phyloP scores from a whole-genome alignment of 441 rosid genomes.

The Adansonia grandidieri region DNA sequence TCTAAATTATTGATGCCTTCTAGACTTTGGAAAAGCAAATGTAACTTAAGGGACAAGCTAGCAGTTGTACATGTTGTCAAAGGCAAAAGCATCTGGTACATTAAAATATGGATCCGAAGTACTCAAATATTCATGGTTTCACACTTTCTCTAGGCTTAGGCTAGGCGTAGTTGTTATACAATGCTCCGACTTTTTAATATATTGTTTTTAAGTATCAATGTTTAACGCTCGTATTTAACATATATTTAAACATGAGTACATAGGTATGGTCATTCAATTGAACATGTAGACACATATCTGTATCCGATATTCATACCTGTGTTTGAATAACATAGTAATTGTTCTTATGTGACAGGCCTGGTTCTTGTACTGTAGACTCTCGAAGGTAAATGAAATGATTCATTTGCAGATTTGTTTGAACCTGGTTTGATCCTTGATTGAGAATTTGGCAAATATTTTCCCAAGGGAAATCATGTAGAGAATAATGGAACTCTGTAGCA shows the following conservation, averaged over 20 bases:
- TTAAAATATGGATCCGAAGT: constrained; percentile 31
- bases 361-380: not conserved
- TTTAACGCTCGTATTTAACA: no score
- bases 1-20: constrained; percentile 38
- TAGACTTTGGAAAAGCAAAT: constrained; percentile 38
- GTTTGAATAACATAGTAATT: not conserved
- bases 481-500: constrained; percentile 7
- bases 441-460: not conserved
- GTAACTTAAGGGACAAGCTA: constrained; percentile 49
- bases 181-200: no score
- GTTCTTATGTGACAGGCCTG: not conserved
- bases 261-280: no score
- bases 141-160: constrained; percentile 17
- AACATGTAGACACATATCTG: no score
- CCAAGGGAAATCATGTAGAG: not conserved
- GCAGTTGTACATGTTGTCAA: constrained; percentile 44
- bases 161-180: not conserved
- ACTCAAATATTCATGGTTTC: not conserved
- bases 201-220: no score
- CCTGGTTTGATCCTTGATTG: not conserved
- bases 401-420: not conserved
- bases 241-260: no score
- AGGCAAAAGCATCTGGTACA: constrained; percentile 37
- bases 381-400: not conserved
- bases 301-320: no score